Evolutionary conservation across 495 filamentous ascomycete species (phyloP), one percentile per base, ranked within the genome.

Genomic region (Penicillium maclennaniae): DNA sequence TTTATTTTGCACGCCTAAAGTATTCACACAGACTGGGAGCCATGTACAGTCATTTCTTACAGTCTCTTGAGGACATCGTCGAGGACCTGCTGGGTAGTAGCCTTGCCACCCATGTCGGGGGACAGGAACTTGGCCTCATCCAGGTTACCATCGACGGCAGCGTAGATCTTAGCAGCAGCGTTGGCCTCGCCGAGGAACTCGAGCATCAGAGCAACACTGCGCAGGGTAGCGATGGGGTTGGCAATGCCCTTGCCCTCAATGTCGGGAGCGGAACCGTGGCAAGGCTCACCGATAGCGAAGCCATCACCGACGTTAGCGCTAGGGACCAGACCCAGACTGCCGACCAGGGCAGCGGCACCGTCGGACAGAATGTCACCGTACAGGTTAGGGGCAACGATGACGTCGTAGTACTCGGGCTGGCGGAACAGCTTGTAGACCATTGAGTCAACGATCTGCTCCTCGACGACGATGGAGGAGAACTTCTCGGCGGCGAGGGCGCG

Each of bases 381-480:
- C 25, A 98, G 82, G 75, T 98, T 98, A 7, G 93, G 93, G 27
- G 95, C 93, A 36, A 98, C 93, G 60, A 98, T 93, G 50, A 98
- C 95, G 67, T 98, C 93, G 83, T 97, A 98, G 60, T 82, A 83
- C 56, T 83, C 82, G 43, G 93, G 93, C 72, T 96, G 88, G 15
- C 91, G 90, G 85, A 97, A 97, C 41, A 98, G 86, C 79, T 97
- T 97, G 82, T 98, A 98, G 38, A 97, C 90, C 93, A 98, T 98
- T 37, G 84, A 88, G 70, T 98, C 93, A 51, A 98, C 92, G 59
- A 98, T 98, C 79, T 98, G 93, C 79, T 98, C 93, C 68, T 98
- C 95, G 44, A 95, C 82, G 23, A 74, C 72, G 27, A 97, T 75
- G 28, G 65, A 70, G 2, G 62, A 62, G 73, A 86, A 93, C 52